Conservation (phyloP, 305 asterid species). For the Fraxinus angustifolia region DNA sequence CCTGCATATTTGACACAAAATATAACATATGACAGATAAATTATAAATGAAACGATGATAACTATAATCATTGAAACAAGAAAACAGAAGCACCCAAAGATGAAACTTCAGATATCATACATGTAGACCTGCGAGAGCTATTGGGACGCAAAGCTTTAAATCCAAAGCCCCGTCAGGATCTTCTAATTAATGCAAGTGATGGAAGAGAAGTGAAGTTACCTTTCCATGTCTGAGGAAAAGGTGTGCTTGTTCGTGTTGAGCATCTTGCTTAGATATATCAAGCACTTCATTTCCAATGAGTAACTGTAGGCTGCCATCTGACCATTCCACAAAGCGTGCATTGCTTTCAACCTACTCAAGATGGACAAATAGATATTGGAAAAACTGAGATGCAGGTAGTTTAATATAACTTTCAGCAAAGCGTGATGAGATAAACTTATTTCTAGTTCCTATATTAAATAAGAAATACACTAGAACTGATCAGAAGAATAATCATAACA, state of each 20-base stretch:
- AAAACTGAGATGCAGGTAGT: background rate
- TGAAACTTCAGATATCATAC: constrained; percentile 7
- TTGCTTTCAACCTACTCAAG: constrained; percentile 58
- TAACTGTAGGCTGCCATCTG: constrained; percentile 76
- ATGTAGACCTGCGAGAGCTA: background rate
- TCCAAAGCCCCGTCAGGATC: background rate
- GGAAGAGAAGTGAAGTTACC: constrained; percentile 31
- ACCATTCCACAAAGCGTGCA: constrained; percentile 80
- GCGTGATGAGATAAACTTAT: background rate
- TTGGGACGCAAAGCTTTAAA: background rate
- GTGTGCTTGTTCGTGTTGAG: constrained; percentile 92
- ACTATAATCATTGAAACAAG: background rate
- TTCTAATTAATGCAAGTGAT: background rate
- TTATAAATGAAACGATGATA: background rate
- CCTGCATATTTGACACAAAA: constrained; percentile 40
- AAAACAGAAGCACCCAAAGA: background rate
- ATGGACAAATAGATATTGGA: background rate
- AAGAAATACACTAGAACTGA: background rate
- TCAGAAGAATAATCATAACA: background rate
- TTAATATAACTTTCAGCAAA: background rate
- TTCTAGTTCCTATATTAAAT: background rate
- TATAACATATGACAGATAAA: background rate
- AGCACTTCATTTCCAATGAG: constrained; percentile 97
- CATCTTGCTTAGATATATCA: constrained; percentile 90
- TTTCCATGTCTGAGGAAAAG: constrained; percentile 92